A percentile compares a stretch with the other conserved stretches of the same genome.
These are phyloP conservation scores for Aspergillus biplanus DNA, from an alignment of 495 filamentous ascomycete species.

Conservation along the genomic window DNA sequence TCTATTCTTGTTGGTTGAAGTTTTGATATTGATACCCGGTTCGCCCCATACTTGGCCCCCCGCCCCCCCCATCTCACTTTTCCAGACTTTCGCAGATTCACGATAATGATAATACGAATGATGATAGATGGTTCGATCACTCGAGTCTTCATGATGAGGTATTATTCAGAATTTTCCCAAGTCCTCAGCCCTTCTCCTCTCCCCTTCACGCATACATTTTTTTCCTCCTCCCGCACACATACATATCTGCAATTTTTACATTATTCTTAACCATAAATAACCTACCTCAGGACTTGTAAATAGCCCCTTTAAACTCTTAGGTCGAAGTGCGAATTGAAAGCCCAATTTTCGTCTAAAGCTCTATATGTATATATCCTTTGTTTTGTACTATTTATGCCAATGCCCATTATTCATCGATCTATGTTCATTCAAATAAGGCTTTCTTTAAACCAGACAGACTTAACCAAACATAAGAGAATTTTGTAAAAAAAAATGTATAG, in stretches of 20 bases:
- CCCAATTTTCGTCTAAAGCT: background rate
- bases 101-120: slow-evolving; percentile 17
- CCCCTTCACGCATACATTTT: background rate
- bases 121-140: slow-evolving; percentile 9
- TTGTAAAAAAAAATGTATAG: background rate
- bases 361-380: background rate
- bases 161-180: background rate
- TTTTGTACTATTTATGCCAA: background rate
- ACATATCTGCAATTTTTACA: too few relatives aligned
- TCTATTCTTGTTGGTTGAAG: background rate
- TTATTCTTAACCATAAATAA: too few relatives aligned
- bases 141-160: background rate
- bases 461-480: too few relatives aligned
- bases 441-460: background rate
- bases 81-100: background rate
- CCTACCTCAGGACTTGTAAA: too few relatives aligned
- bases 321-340: too few relatives aligned
- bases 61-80: background rate
- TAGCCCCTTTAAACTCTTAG: too few relatives aligned
- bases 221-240: background rate
- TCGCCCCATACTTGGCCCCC: slow-evolving; percentile 6
- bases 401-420: too few relatives aligned
- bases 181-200: too few relatives aligned
- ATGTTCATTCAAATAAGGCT: too few relatives aligned
- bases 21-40: slow-evolving; percentile 14